A percentile compares a stretch with the other conserved stretches of the same genome.
These are phyloP conservation scores for Metarhizium anisopliae DNA, from an alignment of 2,329 filamentous ascomycete genomes.

Conservation along the genomic window DNA sequence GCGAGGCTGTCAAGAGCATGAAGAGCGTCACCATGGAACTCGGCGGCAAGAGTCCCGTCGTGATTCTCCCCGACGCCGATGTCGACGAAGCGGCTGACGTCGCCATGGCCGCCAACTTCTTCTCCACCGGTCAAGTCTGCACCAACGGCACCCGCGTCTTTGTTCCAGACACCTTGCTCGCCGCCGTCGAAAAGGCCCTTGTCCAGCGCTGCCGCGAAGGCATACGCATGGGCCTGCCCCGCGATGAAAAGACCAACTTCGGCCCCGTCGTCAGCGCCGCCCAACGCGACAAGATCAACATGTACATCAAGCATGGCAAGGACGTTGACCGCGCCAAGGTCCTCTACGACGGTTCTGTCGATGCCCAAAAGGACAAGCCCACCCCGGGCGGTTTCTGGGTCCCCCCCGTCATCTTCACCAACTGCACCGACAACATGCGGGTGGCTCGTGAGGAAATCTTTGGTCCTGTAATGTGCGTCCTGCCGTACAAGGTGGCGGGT, in stretches of 20 bases:
- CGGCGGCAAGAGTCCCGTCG: constrained; percentile 74
- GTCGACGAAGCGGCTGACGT: constrained; percentile 75
- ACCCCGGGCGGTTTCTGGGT: constrained; percentile 69
- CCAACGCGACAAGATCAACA: constrained; percentile 70
- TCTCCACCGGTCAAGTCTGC: constrained; percentile 83
- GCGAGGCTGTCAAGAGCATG: constrained; percentile 66
- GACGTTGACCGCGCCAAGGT: constrained; percentile 65
- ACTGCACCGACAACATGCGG: constrained; percentile 76
- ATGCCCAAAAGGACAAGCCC: constrained; percentile 41
- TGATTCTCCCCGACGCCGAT: constrained; percentile 73
- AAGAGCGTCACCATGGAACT: constrained; percentile 92
- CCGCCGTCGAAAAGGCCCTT: constrained; percentile 58
- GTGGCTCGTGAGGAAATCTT: constrained; percentile 82
- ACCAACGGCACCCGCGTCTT: constrained; percentile 89
- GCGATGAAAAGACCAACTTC: constrained; percentile 67
- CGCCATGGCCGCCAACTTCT: constrained; percentile 92
- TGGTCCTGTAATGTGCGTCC: constrained; percentile 75
- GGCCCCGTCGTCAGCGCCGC: constrained; percentile 69
- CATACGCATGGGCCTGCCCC: constrained; percentile 67
- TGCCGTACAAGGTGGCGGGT: constrained; percentile 53
- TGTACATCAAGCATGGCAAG: constrained; percentile 68
- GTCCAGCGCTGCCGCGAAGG: constrained; percentile 46
- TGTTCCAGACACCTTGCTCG: constrained; percentile 57
- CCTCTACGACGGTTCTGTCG: constrained; percentile 60
- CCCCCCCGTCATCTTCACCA: constrained; percentile 72